These are phyloP conservation scores for Podospora australis DNA, from an alignment of 495 filamentous ascomycete species.

Conservation along the genomic window DNA sequence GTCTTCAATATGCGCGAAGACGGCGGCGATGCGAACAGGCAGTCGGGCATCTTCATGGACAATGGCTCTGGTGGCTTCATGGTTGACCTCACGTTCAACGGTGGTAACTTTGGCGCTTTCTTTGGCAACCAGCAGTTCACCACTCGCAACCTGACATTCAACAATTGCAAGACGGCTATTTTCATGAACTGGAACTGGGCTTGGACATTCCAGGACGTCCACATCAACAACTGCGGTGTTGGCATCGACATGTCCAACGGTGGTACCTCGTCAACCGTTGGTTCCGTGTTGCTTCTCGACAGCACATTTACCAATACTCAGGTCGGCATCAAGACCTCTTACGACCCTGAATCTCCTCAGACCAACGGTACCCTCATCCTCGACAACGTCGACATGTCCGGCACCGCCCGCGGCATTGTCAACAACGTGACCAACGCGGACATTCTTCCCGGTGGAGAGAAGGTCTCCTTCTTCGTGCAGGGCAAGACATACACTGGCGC, in stretches of 20 bases:
- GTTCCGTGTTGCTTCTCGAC: conserved; percentile 77
- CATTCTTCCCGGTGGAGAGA: conserved; percentile 65
- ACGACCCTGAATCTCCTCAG: conserved; percentile 51
- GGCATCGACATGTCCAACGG: conserved; percentile 64
- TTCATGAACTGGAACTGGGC: conserved; percentile 96
- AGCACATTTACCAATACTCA: conserved; percentile 66
- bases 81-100: conserved; percentile 80
- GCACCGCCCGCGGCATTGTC: conserved; percentile 44
- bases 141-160: conserved; percentile 84
- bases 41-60: conserved; percentile 95
- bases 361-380: conserved; percentile 75
- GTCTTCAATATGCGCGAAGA: conserved; percentile 80
- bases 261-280: conserved; percentile 57
- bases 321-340: conserved; percentile 68
- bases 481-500: conserved; percentile 58
- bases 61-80: conserved; percentile 90
- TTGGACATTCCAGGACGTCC: conserved; percentile 77
- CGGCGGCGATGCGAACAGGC: conserved; percentile 59
- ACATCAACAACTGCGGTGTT: conserved; percentile 56
- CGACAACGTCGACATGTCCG: conserved; percentile 76
- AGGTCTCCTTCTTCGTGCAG: conserved; percentile 66
- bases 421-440: conserved; percentile 51
- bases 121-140: conserved; percentile 95
- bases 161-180: conserved; percentile 79
- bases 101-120: conserved; percentile 77